Evolutionary conservation across 768 basidiomycete genomes (phyloP).

Genomic region (Russula sp.): DNA sequence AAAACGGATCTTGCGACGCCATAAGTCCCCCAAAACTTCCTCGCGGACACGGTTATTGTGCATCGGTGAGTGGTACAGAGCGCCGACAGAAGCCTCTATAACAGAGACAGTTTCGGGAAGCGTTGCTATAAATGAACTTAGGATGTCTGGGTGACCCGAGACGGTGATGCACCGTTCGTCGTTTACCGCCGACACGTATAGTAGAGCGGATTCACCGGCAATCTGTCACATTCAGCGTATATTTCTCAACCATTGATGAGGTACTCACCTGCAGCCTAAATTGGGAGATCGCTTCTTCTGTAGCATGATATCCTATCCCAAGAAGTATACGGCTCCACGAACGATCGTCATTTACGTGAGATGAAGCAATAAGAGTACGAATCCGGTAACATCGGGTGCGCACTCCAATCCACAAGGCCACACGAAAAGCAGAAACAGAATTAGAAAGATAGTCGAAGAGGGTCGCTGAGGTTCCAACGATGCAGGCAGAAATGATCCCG

Average conservation of each 20-base stretch:
- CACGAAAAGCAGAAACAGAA: slow-evolving; percentile 48
- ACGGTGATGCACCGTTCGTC: slow-evolving; percentile 50
- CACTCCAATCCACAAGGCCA: slow-evolving; percentile 53
- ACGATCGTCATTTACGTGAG: slow-evolving; percentile 32
- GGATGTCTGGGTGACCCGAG: slow-evolving; percentile 54
- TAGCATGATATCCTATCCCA: slow-evolving; percentile 34
- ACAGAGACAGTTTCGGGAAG: slow-evolving; percentile 40
- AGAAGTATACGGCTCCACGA: slow-evolving; percentile 50
- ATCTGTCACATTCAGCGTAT: slow-evolving; percentile 31
- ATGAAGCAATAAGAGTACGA: slow-evolving; percentile 22
- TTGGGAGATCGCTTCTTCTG: slow-evolving; percentile 35
- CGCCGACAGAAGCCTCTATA: slow-evolving; percentile 46
- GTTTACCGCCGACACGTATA: slow-evolving; percentile 53
- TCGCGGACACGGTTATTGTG: slow-evolving; percentile 38
- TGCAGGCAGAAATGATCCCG: slow-evolving; percentile 53
- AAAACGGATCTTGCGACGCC: slow-evolving; percentile 47
- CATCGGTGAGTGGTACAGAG: slow-evolving; percentile 51
- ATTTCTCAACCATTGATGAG: background rate
- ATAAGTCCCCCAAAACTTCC: slow-evolving; percentile 46
- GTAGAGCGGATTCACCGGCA: slow-evolving; percentile 23
- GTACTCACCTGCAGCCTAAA: slow-evolving; percentile 31
- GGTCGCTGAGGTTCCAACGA: slow-evolving; percentile 46
- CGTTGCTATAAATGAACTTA: slow-evolving; percentile 44
- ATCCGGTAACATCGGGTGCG: slow-evolving; percentile 41
- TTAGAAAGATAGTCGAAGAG: slow-evolving; percentile 44